Evolutionary conservation across 805 yeast species (phyloP).

Genomic region (Nakazawaea wyomingensis): DNA sequence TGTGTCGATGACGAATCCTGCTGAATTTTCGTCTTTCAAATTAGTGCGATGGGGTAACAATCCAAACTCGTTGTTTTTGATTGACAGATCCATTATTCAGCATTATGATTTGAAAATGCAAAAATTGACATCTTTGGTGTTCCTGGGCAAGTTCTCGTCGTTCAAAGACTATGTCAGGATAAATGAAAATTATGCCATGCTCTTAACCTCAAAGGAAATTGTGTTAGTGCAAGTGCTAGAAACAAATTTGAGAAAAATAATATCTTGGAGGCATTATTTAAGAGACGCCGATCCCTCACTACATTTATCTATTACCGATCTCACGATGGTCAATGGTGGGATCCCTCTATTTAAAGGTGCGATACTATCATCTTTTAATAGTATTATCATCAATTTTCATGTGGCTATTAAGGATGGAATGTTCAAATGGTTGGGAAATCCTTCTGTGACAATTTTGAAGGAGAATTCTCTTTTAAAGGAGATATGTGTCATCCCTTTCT

Average conservation of each 20-base stretch:
- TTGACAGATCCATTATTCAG: constrained; percentile 41
- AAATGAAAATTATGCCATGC: constrained; percentile 34
- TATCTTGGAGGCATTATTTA: constrained; percentile 73
- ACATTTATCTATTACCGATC: constrained; percentile 28
- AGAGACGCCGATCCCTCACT: constrained; percentile 51
- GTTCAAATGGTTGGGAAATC: constrained; percentile 21
- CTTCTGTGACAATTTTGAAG: not conserved
- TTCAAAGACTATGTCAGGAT: constrained; percentile 38
- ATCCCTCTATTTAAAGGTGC: constrained; percentile 18
- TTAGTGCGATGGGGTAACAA: constrained; percentile 40
- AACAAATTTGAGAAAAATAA: constrained; percentile 34
- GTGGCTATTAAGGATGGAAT: constrained; percentile 22
- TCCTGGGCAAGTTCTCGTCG: constrained; percentile 50
- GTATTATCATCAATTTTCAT: constrained; percentile 25
- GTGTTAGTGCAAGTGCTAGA: constrained; percentile 38
- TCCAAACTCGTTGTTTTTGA: constrained; percentile 24
- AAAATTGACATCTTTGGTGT: constrained; percentile 31
- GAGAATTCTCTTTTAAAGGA: not conserved
- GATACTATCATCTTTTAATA: constrained; percentile 24
- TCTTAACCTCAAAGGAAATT: constrained; percentile 65
- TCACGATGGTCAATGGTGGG: constrained; percentile 5
- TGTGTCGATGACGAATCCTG: constrained; percentile 31
- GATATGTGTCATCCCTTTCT: not conserved
- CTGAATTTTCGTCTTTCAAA: constrained; percentile 54
- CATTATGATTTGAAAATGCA: constrained; percentile 25